Evolutionary conservation across 2,329 filamentous ascomycete genomes (phyloP).

Genomic region (Fusarium foetens): DNA sequence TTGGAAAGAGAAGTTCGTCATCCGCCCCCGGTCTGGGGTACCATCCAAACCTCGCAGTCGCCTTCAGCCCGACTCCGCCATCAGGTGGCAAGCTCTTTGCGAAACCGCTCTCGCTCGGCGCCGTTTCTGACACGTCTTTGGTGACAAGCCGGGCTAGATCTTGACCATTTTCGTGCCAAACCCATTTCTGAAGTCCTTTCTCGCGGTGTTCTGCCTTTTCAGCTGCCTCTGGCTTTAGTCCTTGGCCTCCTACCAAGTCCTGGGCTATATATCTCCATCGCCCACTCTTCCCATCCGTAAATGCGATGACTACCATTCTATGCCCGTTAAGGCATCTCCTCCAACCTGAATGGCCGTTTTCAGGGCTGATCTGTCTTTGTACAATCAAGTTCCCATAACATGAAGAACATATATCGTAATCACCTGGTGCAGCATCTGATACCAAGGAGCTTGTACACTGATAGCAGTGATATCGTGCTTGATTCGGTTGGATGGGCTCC

Average conservation of each 20-base stretch:
- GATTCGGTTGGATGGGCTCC: conserved; percentile 74
- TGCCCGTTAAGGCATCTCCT: conserved; percentile 82
- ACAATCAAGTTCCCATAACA: conserved; percentile 79
- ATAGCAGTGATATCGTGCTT: conserved; percentile 82
- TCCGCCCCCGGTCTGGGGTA: conserved; percentile 71
- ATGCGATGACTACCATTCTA: conserved; percentile 84
- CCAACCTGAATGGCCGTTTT: conserved; percentile 86
- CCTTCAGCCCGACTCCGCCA: conserved; percentile 74
- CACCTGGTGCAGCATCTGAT: conserved; percentile 66
- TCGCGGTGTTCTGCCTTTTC: conserved; percentile 47
- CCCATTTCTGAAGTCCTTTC: conserved; percentile 60
- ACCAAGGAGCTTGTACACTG: conserved; percentile 68
- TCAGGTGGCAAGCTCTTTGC: conserved; percentile 72
- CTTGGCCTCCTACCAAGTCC: conserved; percentile 81
- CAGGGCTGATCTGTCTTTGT: conserved; percentile 71
- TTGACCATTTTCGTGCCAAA: conserved; percentile 58
- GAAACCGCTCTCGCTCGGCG: conserved; percentile 49
- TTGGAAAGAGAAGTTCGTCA: conserved; percentile 87
- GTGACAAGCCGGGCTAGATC: conserved; percentile 61
- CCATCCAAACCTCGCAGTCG: conserved; percentile 79
- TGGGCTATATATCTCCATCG: conserved; percentile 74
- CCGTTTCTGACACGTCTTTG: conserved; percentile 59
- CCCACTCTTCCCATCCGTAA: conserved; percentile 74
- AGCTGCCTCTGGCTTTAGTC: conserved; percentile 69
- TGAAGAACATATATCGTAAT: conserved; percentile 84